phyloP scores from a whole-genome alignment of 495 filamentous ascomycete species.

The Physcia stellaris region DNA sequence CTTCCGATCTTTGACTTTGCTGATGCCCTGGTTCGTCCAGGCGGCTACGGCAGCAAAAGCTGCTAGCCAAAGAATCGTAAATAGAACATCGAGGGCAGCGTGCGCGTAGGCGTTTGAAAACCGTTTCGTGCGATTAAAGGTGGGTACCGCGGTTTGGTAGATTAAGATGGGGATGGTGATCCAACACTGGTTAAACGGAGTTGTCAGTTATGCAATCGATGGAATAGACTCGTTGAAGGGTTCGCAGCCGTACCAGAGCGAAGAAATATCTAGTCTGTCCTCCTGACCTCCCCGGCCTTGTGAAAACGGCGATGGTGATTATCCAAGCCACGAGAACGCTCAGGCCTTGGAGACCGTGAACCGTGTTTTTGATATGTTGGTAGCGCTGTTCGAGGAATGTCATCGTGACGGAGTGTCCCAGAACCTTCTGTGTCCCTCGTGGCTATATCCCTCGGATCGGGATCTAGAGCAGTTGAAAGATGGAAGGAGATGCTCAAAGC shows the following conservation, averaged over 20 bases:
- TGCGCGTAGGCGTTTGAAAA: constrained; percentile 77
- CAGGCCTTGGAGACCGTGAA: constrained; percentile 45
- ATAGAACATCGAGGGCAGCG: constrained; percentile 57
- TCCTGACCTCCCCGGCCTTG: constrained; percentile 45
- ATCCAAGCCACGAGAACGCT: constrained; percentile 58
- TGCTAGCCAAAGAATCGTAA: constrained; percentile 69
- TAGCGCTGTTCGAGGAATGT: too few relatives aligned
- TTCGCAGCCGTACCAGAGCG: constrained; percentile 55
- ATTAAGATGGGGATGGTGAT: constrained; percentile 68
- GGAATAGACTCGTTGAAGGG: too few relatives aligned
- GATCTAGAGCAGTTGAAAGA: too few relatives aligned
- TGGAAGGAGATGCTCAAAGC: too few relatives aligned
- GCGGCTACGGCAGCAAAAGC: constrained; percentile 66
- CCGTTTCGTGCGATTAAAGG: constrained; percentile 66
- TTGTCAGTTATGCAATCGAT: not conserved
- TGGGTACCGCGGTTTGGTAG: constrained; percentile 70
- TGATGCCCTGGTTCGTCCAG: constrained; percentile 42
- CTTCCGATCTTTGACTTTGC: constrained; percentile 16
- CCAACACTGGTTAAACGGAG: constrained; percentile 54
- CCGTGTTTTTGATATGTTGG: constrained; percentile 34
- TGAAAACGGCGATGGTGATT: constrained; percentile 61
- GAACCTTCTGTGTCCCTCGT: too few relatives aligned
- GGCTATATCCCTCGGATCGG: too few relatives aligned
- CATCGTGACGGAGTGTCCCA: too few relatives aligned
- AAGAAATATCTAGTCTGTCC: constrained; percentile 65